Base-by-base conservation (phyloP, 805 yeast species). In the Kluyveromyces aestuarii region DNA sequence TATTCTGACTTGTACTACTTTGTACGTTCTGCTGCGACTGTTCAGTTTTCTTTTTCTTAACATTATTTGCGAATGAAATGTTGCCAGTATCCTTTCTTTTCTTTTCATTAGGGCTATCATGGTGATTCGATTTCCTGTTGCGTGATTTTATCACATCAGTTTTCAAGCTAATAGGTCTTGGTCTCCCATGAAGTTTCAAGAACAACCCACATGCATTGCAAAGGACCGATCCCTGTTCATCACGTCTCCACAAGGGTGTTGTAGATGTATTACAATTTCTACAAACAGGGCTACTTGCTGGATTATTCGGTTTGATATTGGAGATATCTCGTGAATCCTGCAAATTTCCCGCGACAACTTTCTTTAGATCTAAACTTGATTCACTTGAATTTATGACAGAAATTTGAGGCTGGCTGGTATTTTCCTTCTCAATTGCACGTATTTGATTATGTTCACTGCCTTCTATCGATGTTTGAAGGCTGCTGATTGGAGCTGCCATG, bases 141-240 rank as follows among this genome's bases (percentile, higher is more conserved):
- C 98, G 76, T 40, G 93, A 82, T 69, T 89, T 88, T 64, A 90
- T 90, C 27, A 90, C 89, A 69, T 90, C 96, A 10, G 96, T 87
- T 65, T 90, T 90, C 59, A 90, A 72, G 21, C 89, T 81, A 48
- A 89, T 89, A 6, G 98, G 97, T 59, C 98, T 75, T 37, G 96
- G 87, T 47, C 95, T 78, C 21, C 96, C 96, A 62, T 90, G 98
- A 40, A 90, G 75, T 68, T 90, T 90, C 51, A 89, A 69, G 60
- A 88, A 88, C 45, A 88, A 72, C 0, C 96, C 96, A 71, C 96
- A 88, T 9, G 98, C 98, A 69, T 90, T 90, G 66, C 98, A 90
- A 44, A 90, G 74, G 35, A 90, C 95, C 58, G 82, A 84, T 14
- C 95, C 95, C 10, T 86, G 79, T 60, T 89, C 96, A 67, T 90